These are phyloP conservation scores for Coemansia sp. DNA, from an alignment of 192 early-diverging fungal species.

Conservation along the genomic window DNA sequence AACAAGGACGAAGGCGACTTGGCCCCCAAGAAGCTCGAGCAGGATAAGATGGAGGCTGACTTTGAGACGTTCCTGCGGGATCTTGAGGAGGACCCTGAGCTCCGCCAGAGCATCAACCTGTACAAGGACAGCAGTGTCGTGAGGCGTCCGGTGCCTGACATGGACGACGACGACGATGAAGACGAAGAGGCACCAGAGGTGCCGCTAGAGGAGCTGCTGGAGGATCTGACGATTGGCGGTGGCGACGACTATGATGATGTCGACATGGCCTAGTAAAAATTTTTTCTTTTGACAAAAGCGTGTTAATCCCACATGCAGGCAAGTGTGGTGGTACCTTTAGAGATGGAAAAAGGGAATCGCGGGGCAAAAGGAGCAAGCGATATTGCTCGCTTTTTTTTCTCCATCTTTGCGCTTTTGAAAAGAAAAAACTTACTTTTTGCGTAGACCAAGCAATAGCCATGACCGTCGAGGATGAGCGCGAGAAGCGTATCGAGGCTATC, in stretches of 20 bases:
- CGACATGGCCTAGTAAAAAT: constrained; percentile 23
- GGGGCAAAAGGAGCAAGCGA: no score
- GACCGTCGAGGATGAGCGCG: constrained; percentile 21
- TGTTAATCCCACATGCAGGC: not conserved
- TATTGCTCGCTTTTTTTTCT: not conserved
- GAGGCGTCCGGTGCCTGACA: constrained; percentile 15
- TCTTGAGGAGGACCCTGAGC: constrained; percentile 97
- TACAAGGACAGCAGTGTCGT: constrained; percentile 63
- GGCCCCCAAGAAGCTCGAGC: constrained; percentile 71
- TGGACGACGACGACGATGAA: constrained; percentile 52
- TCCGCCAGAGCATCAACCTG: constrained; percentile 90
- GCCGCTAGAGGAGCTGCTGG: constrained; percentile 86
- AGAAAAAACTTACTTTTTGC: not conserved
- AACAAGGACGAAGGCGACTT: constrained; percentile 89
- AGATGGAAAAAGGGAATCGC: not conserved
- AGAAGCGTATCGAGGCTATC: constrained; percentile 23
- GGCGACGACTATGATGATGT: constrained; percentile 51
- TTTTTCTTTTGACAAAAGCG: not conserved
- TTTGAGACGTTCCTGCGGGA: constrained; percentile 96
- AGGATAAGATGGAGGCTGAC: constrained; percentile 78
- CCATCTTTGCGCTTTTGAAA: not conserved
- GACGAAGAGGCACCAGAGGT: constrained; percentile 87
- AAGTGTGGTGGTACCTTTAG: not conserved
- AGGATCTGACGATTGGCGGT: constrained; percentile 78
- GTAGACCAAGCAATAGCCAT: not conserved